A percentile compares a stretch with the other conserved stretches of the same genome.
These are phyloP conservation scores for Neonectria neomacrospora DNA, from an alignment of 2,329 filamentous ascomycete genomes.

Conservation along the genomic window DNA sequence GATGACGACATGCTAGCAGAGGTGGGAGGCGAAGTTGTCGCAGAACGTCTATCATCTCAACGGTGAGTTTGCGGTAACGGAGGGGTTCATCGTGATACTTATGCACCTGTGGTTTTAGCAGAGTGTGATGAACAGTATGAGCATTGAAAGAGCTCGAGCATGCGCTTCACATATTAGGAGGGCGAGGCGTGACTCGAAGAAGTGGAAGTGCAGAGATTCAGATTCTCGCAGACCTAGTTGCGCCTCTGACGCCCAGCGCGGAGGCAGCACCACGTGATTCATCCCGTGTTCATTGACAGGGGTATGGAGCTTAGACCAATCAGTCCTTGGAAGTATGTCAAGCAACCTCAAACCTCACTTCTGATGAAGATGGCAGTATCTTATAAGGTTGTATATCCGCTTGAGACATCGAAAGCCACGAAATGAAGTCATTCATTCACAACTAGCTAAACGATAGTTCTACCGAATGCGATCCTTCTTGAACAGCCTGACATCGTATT, in stretches of 20 bases:
- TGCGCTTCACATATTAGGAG: conserved; percentile 39
- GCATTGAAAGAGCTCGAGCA: conserved; percentile 15
- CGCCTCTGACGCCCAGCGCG: conserved; percentile 27
- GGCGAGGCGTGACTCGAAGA: conserved; percentile 28
- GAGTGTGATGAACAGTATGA: conserved; percentile 27
- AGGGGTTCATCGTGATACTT: conserved; percentile 51
- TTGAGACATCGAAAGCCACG: background rate
- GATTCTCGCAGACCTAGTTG: conserved; percentile 20
- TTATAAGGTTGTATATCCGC: background rate
- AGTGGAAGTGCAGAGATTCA: conserved; percentile 19
- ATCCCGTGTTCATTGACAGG: background rate
- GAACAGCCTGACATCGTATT: background rate
- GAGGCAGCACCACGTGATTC: conserved; percentile 30
- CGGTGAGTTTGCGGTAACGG: conserved; percentile 52
- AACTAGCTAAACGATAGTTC: background rate
- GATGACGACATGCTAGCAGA: conserved; percentile 37
- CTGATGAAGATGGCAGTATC: background rate
- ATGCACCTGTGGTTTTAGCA: conserved; percentile 52
- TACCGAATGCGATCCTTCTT: background rate
- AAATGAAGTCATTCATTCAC: background rate
- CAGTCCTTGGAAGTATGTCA: no score
- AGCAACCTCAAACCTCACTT: background rate
- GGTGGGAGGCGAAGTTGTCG: conserved; percentile 33
- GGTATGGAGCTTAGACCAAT: background rate
- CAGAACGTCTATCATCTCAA: conserved; percentile 49